Evolutionary conservation across 805 yeast genomes (phyloP).

Genomic region (Saccharomycopsis vini): DNA sequence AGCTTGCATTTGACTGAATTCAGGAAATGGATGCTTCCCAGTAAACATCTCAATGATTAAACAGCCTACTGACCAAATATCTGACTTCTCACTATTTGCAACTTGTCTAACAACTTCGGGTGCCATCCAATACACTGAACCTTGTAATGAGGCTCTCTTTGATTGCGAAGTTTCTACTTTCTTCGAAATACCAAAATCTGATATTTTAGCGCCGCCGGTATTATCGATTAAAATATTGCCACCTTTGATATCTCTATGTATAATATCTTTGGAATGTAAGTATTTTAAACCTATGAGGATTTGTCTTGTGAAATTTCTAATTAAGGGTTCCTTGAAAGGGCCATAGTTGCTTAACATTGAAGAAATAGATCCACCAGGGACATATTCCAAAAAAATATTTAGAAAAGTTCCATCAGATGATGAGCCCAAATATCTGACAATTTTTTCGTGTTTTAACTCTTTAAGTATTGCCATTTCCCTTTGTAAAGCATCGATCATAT

Average conservation of each 20-base stretch:
- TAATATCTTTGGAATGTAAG: conserved; percentile 47
- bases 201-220: conserved; percentile 52
- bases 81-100: conserved; percentile 85
- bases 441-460: conserved; percentile 48
- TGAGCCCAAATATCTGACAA: conserved; percentile 50
- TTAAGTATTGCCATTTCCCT: conserved; percentile 35
- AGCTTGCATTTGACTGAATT: conserved; percentile 93
- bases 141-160: conserved; percentile 43
- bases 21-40: conserved; percentile 93
- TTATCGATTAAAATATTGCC: conserved; percentile 54
- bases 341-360: conserved; percentile 50
- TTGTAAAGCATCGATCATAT: conserved; percentile 68
- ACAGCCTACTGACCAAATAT: conserved; percentile 97
- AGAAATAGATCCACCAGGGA: conserved; percentile 41
- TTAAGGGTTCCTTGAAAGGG: conserved; percentile 52
- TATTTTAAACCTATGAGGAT: conserved; percentile 47
- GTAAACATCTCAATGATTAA: conserved; percentile 91
- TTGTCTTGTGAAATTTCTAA: conserved; percentile 46
- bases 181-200: conserved; percentile 60
- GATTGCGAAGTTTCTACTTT: conserved; percentile 25
- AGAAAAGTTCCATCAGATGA: conserved; percentile 17
- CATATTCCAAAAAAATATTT: conserved; percentile 30
- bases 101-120: conserved; percentile 96
- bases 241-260: conserved; percentile 59
- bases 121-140: conserved; percentile 98